Evolutionary conservation across 129 eudicot species (phyloP).

Genomic region (Helichrysum umbraculigerum): DNA sequence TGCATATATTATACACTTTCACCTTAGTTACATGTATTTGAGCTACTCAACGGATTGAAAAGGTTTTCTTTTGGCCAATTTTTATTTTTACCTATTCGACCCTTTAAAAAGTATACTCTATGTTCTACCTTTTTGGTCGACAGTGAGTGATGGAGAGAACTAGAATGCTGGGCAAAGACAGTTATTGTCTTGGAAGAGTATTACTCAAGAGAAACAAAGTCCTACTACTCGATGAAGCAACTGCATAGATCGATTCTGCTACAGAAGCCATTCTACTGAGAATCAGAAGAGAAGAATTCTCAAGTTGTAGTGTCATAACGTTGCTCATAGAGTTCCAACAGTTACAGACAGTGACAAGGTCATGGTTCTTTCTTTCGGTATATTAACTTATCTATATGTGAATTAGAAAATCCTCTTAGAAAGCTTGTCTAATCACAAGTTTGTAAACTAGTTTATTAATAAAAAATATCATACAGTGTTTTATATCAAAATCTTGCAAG

Average conservation of each 20-base stretch:
- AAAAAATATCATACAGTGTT: too few species aligned
- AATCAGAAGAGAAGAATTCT: constrained; percentile 61
- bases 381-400: too few species aligned
- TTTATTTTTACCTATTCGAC: too few species aligned
- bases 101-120: neutral
- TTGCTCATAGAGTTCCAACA: constrained; percentile 85
- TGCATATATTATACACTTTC: too few species aligned
- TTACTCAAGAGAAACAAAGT: constrained; percentile 58
- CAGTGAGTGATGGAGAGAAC: constrained; percentile 58
- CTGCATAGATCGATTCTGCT: constrained; percentile 76
- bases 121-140: neutral
- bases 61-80: too few species aligned
- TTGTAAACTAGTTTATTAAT: too few species aligned
- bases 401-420: too few species aligned
- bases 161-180: constrained; percentile 88
- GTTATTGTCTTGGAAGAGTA: constrained; percentile 71
- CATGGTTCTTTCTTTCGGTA: constrained; percentile 75
- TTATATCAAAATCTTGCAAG: too few species aligned
- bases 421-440: too few species aligned
- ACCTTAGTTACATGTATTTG: too few species aligned
- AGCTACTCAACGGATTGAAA: too few species aligned
- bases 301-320: constrained; percentile 59
- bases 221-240: constrained; percentile 86
- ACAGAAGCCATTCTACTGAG: constrained; percentile 65
- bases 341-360: constrained; percentile 81